Evolutionary conservation across 805 yeast species (phyloP).

Genomic region (Candida patagonica): DNA sequence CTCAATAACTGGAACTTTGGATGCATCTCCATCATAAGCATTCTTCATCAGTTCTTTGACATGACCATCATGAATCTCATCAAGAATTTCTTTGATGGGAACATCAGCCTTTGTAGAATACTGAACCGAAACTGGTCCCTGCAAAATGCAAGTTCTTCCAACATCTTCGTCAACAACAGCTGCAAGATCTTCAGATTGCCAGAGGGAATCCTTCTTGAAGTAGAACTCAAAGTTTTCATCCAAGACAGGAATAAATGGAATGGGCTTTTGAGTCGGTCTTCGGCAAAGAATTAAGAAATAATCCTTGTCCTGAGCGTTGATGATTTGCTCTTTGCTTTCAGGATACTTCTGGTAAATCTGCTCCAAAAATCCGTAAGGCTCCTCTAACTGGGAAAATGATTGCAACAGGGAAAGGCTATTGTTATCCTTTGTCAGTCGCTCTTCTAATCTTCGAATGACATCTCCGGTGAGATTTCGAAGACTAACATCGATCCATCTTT

Average conservation of each 20-base stretch:
- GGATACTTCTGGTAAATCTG: constrained; percentile 61
- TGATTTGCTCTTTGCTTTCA: constrained; percentile 65
- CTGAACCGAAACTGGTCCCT: constrained; percentile 97
- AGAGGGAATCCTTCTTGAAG: constrained; percentile 96
- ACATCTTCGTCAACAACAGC: constrained; percentile 95
- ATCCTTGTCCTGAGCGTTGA: constrained; percentile 93
- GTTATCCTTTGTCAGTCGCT: constrained; percentile 64
- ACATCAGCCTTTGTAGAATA: constrained; percentile 79
- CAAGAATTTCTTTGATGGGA: constrained; percentile 87
- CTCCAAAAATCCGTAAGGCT: constrained; percentile 55
- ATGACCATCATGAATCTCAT: constrained; percentile 84
- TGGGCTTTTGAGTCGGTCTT: constrained; percentile 88
- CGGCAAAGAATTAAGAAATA: constrained; percentile 77
- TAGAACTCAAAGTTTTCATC: constrained; percentile 91
- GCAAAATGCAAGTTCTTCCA: constrained; percentile 97
- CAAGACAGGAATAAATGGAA: constrained; percentile 92
- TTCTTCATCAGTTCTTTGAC: constrained; percentile 59
- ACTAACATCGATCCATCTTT: constrained; percentile 80
- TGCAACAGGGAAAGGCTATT: constrained; percentile 57
- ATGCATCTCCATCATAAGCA: constrained; percentile 57
- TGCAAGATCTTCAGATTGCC: constrained; percentile 98
- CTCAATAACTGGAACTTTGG: constrained; percentile 79
- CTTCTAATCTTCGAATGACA: constrained; percentile 89
- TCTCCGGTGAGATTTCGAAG: constrained; percentile 82
- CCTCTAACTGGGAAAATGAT: constrained; percentile 55